A percentile compares a stretch with the other conserved stretches of the same genome.
These are phyloP conservation scores for Zygoascus tannicola DNA, from an alignment of 805 yeast species.

Conservation along the genomic window DNA sequence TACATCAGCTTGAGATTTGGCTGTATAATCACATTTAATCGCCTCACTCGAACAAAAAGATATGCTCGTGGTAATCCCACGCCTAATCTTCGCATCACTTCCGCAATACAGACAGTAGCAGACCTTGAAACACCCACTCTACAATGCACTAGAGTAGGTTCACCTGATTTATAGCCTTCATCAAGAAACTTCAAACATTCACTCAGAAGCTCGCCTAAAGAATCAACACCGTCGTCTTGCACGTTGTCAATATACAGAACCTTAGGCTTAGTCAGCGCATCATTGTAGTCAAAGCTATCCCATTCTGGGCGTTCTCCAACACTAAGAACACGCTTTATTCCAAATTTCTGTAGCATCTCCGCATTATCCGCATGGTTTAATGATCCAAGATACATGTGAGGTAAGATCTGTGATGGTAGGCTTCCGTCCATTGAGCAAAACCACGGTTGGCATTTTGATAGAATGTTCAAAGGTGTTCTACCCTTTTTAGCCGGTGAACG, in stretches of 20 bases:
- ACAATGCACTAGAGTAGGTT: conserved; percentile 71
- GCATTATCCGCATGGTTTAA: conserved; percentile 70
- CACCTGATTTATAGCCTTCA: conserved; percentile 35
- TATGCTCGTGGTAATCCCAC: conserved; percentile 71
- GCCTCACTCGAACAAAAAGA: conserved; percentile 75
- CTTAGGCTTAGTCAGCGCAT: conserved; percentile 21
- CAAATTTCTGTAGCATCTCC: conserved; percentile 50
- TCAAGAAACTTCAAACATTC: conserved; percentile 60
- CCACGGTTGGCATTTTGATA: conserved; percentile 19
- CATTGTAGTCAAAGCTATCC: conserved; percentile 29
- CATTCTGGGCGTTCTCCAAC: conserved; percentile 78
- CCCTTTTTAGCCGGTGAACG: conserved; percentile 42
- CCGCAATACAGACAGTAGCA: conserved; percentile 93
- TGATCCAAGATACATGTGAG: conserved; percentile 80
- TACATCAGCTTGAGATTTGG: conserved; percentile 89
- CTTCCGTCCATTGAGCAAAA: conserved; percentile 44
- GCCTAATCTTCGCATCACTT: conserved; percentile 70
- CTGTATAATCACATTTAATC: conserved; percentile 87
- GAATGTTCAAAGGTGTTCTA: neutral
- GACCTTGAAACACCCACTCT: conserved; percentile 93
- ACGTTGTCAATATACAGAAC: conserved; percentile 60
- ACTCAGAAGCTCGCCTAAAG: conserved; percentile 52
- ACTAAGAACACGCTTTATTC: conserved; percentile 65
- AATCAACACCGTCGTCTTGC: conserved; percentile 88
- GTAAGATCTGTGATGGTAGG: conserved; percentile 73